Evolutionary conservation across 2,329 filamentous ascomycete species (phyloP), one percentile per base, ranked within the genome.

Genomic region (Paraphaeosphaeria sporulosa): DNA sequence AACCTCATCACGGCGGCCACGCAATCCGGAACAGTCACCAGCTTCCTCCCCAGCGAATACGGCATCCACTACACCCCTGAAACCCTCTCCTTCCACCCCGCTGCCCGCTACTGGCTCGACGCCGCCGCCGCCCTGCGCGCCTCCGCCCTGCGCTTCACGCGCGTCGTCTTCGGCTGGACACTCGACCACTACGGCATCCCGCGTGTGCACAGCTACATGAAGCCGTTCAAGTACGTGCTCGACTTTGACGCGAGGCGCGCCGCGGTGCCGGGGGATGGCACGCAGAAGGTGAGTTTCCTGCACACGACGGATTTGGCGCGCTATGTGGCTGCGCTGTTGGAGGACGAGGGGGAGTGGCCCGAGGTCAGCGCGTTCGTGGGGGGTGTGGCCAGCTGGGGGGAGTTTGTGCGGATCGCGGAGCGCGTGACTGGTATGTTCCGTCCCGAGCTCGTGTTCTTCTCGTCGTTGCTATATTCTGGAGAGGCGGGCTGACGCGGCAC

Each of bases 321-420:
- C 40, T 69, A 66, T 44, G 48, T 67, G 12, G 68, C 44, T 47
- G 64, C 60, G 6, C 12, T 55, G 27, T 27, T 71, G 15, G n/a
- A n/a, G n/a, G 55, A 57, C 3, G 34, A 58, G 30, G 36, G 52
- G 13, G 59, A 53, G 9, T 69, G 82, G 83, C 76, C 80, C 0
- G 71, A 76, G 36, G 59, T 69, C 5, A 65, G 68, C 1, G 71
- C 62, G 40, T 60, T 80, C 50, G 63, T 79, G 64, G 80, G 80
- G 0, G 82, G 83, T 55, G 74, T 75, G 43, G 57, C 81, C 17
- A 82, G 80, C 0, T 81, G 76, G 67, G 82, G 83, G 43, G 73
- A 84, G 64, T 66, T 84, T 7, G 55, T 84, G n/a, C 48, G 52
- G n/a, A 59, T 80, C 17, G 82, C 78, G 0, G 80, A 84, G 63